Evolutionary conservation across 768 basidiomycete species (phyloP).

Genomic region (Harrya chromipes): DNA sequence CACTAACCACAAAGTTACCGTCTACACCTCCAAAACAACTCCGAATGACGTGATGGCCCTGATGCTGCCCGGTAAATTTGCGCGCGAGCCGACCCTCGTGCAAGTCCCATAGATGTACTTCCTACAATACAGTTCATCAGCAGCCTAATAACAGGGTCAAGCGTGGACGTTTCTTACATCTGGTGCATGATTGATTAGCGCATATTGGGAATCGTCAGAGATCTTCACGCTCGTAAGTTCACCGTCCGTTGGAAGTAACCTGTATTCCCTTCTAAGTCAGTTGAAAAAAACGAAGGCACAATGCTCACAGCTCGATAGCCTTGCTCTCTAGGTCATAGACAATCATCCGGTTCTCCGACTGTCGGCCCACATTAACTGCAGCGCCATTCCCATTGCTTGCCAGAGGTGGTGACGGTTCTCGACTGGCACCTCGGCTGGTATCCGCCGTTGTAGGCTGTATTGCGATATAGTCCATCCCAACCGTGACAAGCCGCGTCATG

Average conservation of each 20-base stretch:
- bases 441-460: conserved; percentile 16
- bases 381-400: conserved; percentile 33
- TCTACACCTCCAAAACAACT: conserved; percentile 92
- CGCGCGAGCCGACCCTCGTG: conserved; percentile 63
- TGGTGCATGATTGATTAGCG: conserved; percentile 83
- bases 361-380: conserved; percentile 34
- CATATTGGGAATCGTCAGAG: conserved; percentile 81
- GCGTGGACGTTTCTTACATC: conserved; percentile 53
- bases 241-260: conserved; percentile 64
- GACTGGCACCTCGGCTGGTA: conserved; percentile 28
- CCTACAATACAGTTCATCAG: conserved; percentile 45
- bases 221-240: conserved; percentile 88
- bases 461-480: conserved; percentile 59
- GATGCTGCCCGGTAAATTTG: conserved; percentile 83
- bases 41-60: conserved; percentile 81
- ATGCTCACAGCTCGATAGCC: conserved; percentile 62
- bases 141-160: background rate
- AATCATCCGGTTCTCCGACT: conserved; percentile 61
- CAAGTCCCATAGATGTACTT: conserved; percentile 87
- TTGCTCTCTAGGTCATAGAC: conserved; percentile 74
- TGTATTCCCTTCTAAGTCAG: conserved; percentile 26
- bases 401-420: conserved; percentile 35
- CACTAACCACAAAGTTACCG: conserved; percentile 87
- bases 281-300: conserved; percentile 5
- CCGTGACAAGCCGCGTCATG: conserved; percentile 76